These are phyloP conservation scores for Salicornia ramosissima DNA, from an alignment of 148 eudicot species.

Conservation along the genomic window DNA sequence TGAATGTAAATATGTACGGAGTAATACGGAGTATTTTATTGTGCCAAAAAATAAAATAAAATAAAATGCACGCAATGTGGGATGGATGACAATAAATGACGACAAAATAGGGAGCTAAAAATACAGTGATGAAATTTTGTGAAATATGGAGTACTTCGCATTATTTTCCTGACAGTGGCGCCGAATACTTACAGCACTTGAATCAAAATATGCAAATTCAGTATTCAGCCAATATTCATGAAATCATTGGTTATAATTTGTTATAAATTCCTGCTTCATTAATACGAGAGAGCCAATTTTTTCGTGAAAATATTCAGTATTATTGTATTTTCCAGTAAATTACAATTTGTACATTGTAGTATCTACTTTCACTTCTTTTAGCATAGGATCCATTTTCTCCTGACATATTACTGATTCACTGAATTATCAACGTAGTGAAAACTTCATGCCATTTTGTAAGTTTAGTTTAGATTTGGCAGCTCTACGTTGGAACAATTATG, in stretches of 20 bases:
- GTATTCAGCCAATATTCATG: constrained; percentile 3
- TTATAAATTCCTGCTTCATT: neutral
- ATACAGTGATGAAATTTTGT: neutral
- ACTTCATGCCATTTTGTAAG: too few relatives aligned
- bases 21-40: too few relatives aligned
- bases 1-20: neutral
- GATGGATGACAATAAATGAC: constrained; percentile 16
- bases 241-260: neutral
- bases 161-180: constrained; percentile 7
- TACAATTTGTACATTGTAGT: too few relatives aligned
- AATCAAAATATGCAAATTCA: neutral
- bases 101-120: neutral
- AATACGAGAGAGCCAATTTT: neutral
- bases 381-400: too few relatives aligned
- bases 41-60: too few relatives aligned
- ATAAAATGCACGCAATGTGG: neutral
- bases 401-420: too few relatives aligned
- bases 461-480: too few relatives aligned
- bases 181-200: neutral
- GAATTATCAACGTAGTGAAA: too few relatives aligned
- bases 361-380: too few relatives aligned
- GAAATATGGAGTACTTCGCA: too few relatives aligned
- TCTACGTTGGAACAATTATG: too few relatives aligned
- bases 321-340: too few relatives aligned
- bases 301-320: constrained; percentile 7